Evolutionary conservation across 352 stramenopile species (phyloP), one percentile per base, ranked within the genome.

Genomic region (Peronospora destructor): DNA sequence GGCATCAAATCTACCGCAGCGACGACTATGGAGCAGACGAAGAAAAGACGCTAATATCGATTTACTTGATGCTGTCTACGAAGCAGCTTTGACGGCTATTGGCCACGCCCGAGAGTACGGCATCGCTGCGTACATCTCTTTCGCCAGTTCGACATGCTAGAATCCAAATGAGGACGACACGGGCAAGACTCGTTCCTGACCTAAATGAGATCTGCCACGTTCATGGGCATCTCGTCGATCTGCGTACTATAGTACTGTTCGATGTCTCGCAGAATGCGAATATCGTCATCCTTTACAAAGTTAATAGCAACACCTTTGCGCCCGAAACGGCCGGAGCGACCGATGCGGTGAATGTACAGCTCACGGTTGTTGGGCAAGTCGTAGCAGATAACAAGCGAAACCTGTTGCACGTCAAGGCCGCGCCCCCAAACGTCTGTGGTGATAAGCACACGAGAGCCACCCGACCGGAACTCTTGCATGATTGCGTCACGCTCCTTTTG

Each of bases 271-370:
- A 99, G 76, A 75, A 98, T 98, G 76, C 92, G 87, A 59, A 98
- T 92, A 75, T 99, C 97, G 58, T 93, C 95, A 68, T 98, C 80
- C 49, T 95, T 98, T 56, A 99, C 70, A 72, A 99, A 99, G 91
- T 99, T 99, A 81, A 99, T 99, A 50, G 96, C 96, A 42, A 99
- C 95, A 90, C 97, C 97, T 86, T 99, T 99, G 84, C 96, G 88
- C 71, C 97, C 97, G 74, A 99, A 99, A 85, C 97, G 95, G 69
- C 97, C 97, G 50, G 88, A 98, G 71, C 97, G 95, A 90, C 97
- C 97, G 72, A 99, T 99, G 85, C 97, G 94, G 75, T 99, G 97
- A 58, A 99, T 99, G 85, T 99, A 99, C 74, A 98, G 98, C 82
- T 99, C 97, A 68, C 96, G 91, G 82, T 99, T 99, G 17, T 93